Evolutionary conservation across 1,284 basidiomycete species (phyloP), one percentile per base, ranked within the genome.

Genomic region (Naganishia sp.): DNA sequence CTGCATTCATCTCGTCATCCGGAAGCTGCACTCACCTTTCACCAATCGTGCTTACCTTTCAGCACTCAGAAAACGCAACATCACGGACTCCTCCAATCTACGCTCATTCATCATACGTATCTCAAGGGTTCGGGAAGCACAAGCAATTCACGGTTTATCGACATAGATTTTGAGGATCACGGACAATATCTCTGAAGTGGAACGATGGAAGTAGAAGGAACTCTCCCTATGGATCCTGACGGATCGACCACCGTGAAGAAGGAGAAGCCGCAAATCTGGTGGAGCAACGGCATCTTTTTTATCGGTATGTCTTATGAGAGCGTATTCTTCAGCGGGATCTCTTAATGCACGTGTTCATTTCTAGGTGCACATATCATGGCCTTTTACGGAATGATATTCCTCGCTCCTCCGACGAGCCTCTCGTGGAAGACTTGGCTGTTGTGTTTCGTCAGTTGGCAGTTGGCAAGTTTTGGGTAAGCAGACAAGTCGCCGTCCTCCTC

Each of bases 391-490:
- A 76, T 84, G 2, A 81, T 83, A 56, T 81, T 79, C 69, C 79
- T 82, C 61, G 86, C 88, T 0, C 82, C 84, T 3, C 76, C 79
- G 56, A 70, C 71, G 9, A 18, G 75, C 2, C 79, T 86, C 7
- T 80, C 83, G 6, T 73, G 75, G 47, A 73, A 80, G 9, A 88
- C 85, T 2, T 74, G 86, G 2, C 58, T 84, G 13, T 74, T 90
- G 15, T 83, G 83, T 21, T 80, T 88, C 64, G 65, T 84, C 1
- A 78, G 84, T 10, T 90, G 87, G 87, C 88, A 90, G 72, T 72
- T 87, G n/a, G 85, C 87, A 10, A 85, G 84, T 56, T 87, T 89
- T 75, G 87, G 87, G 88, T 87, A 71, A 73, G 83, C 76, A n/a
- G 6, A 21, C 6, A 55, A 53, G 39, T 28, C 2, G 4, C 25